These are phyloP conservation scores for Pythium folliculosum DNA, from an alignment of 352 stramenopile genomes.

Conservation along the genomic window DNA sequence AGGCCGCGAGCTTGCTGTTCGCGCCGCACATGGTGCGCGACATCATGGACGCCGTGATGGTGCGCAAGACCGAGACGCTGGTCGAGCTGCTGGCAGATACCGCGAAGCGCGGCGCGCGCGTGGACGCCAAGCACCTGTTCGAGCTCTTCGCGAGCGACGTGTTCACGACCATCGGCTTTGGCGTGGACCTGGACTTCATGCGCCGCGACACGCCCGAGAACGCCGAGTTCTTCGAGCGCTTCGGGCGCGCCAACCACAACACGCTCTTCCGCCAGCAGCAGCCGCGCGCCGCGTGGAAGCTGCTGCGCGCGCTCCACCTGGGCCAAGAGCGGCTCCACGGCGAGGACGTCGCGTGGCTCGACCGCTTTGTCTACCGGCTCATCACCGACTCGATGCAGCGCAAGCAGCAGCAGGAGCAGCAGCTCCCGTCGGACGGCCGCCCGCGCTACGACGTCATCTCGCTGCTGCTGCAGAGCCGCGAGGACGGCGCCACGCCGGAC, in stretches of 20 bases:
- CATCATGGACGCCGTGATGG: constrained; percentile 42
- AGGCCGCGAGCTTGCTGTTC: constrained; percentile 86
- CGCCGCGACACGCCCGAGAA: background rate
- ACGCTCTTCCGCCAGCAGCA: constrained; percentile 15
- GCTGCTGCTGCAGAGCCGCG: constrained; percentile 20
- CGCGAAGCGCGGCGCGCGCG: background rate
- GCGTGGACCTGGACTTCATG: constrained; percentile 31
- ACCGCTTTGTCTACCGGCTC: constrained; percentile 26
- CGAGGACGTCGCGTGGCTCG: constrained; percentile 27
- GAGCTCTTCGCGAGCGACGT: constrained; percentile 63
- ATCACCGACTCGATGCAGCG: constrained; percentile 23
- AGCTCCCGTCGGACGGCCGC: too few relatives aligned
- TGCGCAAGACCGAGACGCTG: constrained; percentile 35
- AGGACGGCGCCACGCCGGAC: background rate
- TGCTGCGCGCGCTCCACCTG: constrained; percentile 36
- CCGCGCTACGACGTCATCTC: constrained; percentile 15
- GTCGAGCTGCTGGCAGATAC: constrained; percentile 26
- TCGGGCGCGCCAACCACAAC: constrained; percentile 15
- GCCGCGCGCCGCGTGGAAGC: constrained; percentile 47
- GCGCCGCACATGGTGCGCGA: constrained; percentile 54
- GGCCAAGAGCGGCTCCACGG: constrained; percentile 34
- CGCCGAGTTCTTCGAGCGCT: constrained; percentile 14
- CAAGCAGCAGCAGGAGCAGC: constrained; percentile 17
- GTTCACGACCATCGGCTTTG: constrained; percentile 63
- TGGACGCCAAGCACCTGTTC: constrained; percentile 53